Evolutionary conservation across 163 green algal species (phyloP), one percentile per base, ranked within the genome.

Genomic region (Trebouxia gelatinosa): DNA sequence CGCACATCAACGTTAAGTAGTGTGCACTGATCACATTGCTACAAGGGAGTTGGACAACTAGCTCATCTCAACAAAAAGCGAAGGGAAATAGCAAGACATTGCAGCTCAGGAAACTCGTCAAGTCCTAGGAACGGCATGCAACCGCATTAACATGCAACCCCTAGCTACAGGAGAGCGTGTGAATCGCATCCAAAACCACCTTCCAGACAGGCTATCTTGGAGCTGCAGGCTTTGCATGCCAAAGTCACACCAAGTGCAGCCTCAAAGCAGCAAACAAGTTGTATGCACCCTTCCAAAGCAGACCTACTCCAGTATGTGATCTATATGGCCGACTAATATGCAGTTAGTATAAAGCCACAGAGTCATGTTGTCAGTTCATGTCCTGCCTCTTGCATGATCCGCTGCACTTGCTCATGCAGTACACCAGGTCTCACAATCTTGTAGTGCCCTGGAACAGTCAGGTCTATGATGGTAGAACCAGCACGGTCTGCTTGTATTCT

Each of bases 401-500:
- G 35, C 11, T 35, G 21, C 6, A 74, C 38, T 35, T 38, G 23
- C 21, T 6, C 35, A 21, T 35, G 23, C 28, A 28, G 31, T 28
- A 59, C 43, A 28, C 70, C 70, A 16, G 50, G 29, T n/a, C 70
- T 1, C 5, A 68, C 50, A 28, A 78, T 50, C 0, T 26, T 68
- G 70, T 51, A 65, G 9, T 48, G 9, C 7, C 50, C 50, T n/a
- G 26, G 21, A 35, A 26, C 32, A 68, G 48, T 68, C 7, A 95
- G 81, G 77, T 95, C 89, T 6, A 95, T 38, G 5, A 95, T 80
- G 7, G 89, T 94, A 17, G 89, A 94, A 16, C 91, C 91, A 2
- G 68, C 37, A 26, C 83, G 80, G 19, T n/a, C 31, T 5, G 38
- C 68, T 5, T 75, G 58, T 3, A 90, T 70, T 19, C 46, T 35